Conservation (phyloP, 345 rosid genomes). For the Brassica incana region DNA sequence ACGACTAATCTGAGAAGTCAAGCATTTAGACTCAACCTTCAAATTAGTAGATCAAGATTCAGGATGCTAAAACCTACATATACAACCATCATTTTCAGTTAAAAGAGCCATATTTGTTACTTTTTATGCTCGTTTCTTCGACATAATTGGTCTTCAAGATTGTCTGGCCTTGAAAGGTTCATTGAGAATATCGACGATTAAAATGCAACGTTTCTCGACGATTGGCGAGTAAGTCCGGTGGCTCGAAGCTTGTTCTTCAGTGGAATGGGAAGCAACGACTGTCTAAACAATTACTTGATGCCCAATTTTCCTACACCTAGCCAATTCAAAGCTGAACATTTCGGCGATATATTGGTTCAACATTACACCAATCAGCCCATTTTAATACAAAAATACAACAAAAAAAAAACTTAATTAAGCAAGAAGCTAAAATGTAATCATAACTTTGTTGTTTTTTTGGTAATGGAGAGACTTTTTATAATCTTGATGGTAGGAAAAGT, state of each 20-base stretch:
- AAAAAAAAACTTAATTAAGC: neutral
- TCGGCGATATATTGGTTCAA: constrained; percentile 66
- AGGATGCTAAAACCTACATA: constrained; percentile 8
- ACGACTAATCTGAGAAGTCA: constrained; percentile 5
- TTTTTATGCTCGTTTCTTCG: constrained; percentile 27
- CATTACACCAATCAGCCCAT: constrained; percentile 66
- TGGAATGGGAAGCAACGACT: constrained; percentile 98
- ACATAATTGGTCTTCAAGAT: constrained; percentile 28
- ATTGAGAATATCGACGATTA: neutral
- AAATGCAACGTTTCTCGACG: constrained; percentile 1
- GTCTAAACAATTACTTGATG: constrained; percentile 91
- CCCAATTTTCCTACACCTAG: constrained; percentile 76
- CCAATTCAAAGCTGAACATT: constrained; percentile 70
- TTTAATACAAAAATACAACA: constrained; percentile 39
- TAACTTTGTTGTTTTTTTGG: neutral
- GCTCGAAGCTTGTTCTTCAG: constrained; percentile 69
- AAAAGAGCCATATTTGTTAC: constrained; percentile 20
- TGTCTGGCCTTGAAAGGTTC: constrained; percentile 1
- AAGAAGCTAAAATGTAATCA: neutral
- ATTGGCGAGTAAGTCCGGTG: constrained; percentile 4
- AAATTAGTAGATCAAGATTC: constrained; percentile 3
- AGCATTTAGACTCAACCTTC: constrained; percentile 21
- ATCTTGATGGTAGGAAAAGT: constrained; percentile 82
- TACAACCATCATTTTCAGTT: constrained; percentile 7
- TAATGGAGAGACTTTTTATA: constrained; percentile 55